Conservation (phyloP, 306 rosid species). For the Corylus americana region DNA sequence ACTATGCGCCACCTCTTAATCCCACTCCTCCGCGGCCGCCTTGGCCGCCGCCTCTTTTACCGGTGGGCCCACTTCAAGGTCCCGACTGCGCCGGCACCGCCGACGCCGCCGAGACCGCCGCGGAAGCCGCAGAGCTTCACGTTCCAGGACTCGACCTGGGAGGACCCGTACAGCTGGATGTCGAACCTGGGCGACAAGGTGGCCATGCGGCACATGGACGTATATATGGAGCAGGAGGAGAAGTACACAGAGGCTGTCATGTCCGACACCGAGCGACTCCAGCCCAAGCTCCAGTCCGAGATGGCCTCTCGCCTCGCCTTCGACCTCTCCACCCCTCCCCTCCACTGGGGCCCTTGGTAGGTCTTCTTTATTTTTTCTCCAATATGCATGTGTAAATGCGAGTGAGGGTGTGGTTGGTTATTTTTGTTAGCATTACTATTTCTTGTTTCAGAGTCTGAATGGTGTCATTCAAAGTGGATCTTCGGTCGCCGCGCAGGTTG, state of each 20-base stretch:
- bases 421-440: neutral
- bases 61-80: conserved; percentile 46
- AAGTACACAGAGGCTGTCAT: conserved; percentile 79
- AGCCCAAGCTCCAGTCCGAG: conserved; percentile 77
- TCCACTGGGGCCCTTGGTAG: conserved; percentile 89
- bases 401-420: neutral
- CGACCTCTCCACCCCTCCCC: conserved; percentile 86
- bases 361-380: neutral
- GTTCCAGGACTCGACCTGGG: conserved; percentile 72
- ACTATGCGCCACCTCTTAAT: conserved; percentile 18
- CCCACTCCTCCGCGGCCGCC: conserved; percentile 6
- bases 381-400: neutral
- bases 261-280: conserved; percentile 68
- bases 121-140: conserved; percentile 73
- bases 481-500: conserved; percentile 47
- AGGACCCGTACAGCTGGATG: conserved; percentile 93
- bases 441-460: neutral
- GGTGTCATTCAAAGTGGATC: conserved; percentile 33
- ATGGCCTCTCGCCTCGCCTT: conserved; percentile 80
- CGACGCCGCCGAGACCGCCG: conserved; percentile 80
- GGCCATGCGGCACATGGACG: conserved; percentile 92
- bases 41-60: conserved; percentile 20
- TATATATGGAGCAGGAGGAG: conserved; percentile 96
- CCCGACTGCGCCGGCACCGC: conserved; percentile 37
- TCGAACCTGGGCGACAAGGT: conserved; percentile 75